Evolutionary conservation across 768 basidiomycete species (phyloP).

Genomic region (Pleurotus pulmonarius): DNA sequence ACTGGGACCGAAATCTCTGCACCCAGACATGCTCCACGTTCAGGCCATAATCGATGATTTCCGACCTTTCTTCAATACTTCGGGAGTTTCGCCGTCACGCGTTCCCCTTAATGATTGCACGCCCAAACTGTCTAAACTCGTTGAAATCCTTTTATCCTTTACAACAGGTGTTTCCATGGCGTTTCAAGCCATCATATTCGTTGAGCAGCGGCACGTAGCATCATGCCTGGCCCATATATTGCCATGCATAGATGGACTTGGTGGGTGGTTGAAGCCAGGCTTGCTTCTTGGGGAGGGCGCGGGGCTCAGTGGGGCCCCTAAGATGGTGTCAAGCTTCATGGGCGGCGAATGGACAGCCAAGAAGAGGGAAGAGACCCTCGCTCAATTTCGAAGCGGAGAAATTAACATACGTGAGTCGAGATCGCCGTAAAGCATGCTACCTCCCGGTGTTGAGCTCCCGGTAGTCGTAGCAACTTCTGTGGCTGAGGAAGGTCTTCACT

Average conservation of each 20-base stretch:
- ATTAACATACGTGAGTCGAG: conserved; percentile 64
- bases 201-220: conserved; percentile 81
- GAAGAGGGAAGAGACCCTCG: conserved; percentile 57
- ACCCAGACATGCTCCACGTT: conserved; percentile 43
- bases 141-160: conserved; percentile 56
- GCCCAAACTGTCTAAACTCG: conserved; percentile 64
- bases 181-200: conserved; percentile 86
- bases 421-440: conserved; percentile 1
- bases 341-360: conserved; percentile 22
- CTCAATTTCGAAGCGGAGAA: conserved; percentile 57
- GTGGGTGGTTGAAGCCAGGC: conserved; percentile 53
- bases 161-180: neutral
- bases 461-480: conserved; percentile 81
- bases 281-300: conserved; percentile 72
- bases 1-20: conserved; percentile 20
- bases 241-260: conserved; percentile 52
- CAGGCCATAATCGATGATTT: conserved; percentile 45
- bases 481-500: conserved; percentile 91
- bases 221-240: conserved; percentile 64
- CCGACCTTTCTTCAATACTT: conserved; percentile 30
- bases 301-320: conserved; percentile 26
- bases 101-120: conserved; percentile 64
- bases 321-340: conserved; percentile 28
- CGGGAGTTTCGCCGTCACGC: conserved; percentile 30
- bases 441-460: neutral